Evolutionary conservation across 306 rosid species (phyloP).

Genomic region (Urtica urens): DNA sequence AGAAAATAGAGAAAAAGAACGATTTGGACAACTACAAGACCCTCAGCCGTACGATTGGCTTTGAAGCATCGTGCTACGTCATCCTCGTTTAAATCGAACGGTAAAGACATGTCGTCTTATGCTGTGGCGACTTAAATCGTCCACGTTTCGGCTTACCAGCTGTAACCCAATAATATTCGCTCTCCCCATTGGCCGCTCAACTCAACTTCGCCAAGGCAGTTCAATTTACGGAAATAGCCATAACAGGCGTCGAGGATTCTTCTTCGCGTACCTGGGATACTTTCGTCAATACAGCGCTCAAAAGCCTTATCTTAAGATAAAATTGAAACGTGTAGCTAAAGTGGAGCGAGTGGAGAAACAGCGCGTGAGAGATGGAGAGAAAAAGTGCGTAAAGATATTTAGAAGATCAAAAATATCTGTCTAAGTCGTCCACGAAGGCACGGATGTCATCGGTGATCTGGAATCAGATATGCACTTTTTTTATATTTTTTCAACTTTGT

Average conservation of each 20-base stretch:
- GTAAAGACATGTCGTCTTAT: not conserved
- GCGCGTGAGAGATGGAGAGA: not conserved
- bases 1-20: not conserved
- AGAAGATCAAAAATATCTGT: constrained; percentile 29
- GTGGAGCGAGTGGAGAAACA: not conserved
- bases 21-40: not conserved
- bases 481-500: not conserved
- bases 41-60: not conserved
- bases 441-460: constrained; percentile 8
- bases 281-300: not conserved
- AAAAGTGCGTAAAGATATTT: constrained; percentile 20
- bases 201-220: not conserved
- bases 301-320: not conserved
- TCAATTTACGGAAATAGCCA: constrained; percentile 11
- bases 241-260: not conserved
- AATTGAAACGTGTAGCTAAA: not conserved
- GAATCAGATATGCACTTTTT: constrained; percentile 41
- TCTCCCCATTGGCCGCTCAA: constrained; percentile 2
- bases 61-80: not conserved
- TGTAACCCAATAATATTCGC: constrained; percentile 14
- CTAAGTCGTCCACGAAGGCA: constrained; percentile 42
- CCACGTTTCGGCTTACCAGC: constrained; percentile 22
- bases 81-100: constrained; percentile 1
- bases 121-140: not conserved
- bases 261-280: constrained; percentile 20